phyloP scores from a whole-genome alignment of 2,329 filamentous ascomycete genomes.

The Calonectria hawksworthii region DNA sequence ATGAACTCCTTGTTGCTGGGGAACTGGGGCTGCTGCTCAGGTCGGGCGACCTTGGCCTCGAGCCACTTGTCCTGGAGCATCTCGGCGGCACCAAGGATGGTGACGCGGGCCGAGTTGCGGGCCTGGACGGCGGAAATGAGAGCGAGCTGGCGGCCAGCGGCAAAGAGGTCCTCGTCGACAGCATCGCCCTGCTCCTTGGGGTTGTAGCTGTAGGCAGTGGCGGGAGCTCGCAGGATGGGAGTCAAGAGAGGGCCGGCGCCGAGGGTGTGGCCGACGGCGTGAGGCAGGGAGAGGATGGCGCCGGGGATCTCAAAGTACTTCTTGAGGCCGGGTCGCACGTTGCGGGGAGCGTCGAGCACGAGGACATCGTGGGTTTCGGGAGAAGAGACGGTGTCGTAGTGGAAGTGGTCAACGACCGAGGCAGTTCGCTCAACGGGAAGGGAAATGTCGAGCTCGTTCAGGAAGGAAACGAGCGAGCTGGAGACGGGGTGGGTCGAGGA shows the following conservation, averaged over 20 bases:
- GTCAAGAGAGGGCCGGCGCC: constrained; percentile 83
- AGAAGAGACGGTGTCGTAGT: constrained; percentile 84
- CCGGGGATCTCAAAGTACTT: constrained; percentile 76
- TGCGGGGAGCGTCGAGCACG: constrained; percentile 77
- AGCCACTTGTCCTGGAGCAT: constrained; percentile 93
- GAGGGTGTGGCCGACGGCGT: constrained; percentile 83
- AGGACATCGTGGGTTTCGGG: constrained; percentile 90
- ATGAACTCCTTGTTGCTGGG: constrained; percentile 89
- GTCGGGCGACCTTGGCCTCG: constrained; percentile 80
- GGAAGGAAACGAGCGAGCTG: constrained; percentile 80
- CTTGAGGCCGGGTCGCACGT: constrained; percentile 77
- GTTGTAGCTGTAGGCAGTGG: constrained; percentile 93
- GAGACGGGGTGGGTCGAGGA: constrained; percentile 80
- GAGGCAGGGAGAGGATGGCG: constrained; percentile 83
- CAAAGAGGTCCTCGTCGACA: constrained; percentile 85
- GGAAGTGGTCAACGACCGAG: constrained; percentile 95
- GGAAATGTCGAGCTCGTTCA: constrained; percentile 89
- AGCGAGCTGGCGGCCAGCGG: constrained; percentile 84
- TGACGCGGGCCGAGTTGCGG: constrained; percentile 92
- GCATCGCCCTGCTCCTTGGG: constrained; percentile 84
- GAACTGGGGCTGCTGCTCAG: constrained; percentile 65
- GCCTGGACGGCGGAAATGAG: constrained; percentile 91
- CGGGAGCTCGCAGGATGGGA: constrained; percentile 85
- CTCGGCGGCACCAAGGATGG: constrained; percentile 87
- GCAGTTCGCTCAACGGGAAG: constrained; percentile 89